A percentile compares a stretch with the other conserved stretches of the same genome.
Conservation (phyloP, 1,139 yeast species). For the Nadsonia commutata region DNA sequence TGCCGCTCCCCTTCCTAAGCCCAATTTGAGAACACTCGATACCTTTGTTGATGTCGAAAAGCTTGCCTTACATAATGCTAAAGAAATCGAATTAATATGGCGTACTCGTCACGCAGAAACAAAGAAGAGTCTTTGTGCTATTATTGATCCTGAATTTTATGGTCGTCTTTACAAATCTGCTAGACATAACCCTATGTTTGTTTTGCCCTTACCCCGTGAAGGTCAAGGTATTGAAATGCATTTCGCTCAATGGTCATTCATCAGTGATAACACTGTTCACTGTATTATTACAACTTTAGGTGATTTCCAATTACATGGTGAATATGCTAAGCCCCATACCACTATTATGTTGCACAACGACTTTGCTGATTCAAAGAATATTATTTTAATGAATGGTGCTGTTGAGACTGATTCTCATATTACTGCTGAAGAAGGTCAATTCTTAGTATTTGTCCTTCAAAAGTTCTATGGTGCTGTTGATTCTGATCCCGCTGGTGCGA, state of each 20-base stretch:
- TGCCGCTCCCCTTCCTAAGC: constrained; percentile 8
- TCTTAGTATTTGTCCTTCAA: constrained; percentile 66
- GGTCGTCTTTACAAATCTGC: constrained; percentile 52
- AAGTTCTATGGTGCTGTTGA: constrained; percentile 72
- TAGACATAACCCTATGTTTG: constrained; percentile 49
- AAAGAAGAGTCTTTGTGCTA: constrained; percentile 51
- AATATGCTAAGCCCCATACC: constrained; percentile 91
- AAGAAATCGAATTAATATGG: constrained; percentile 78
- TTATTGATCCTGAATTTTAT: constrained; percentile 41
- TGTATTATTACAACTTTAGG: constrained; percentile 85
- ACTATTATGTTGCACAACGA: constrained; percentile 82
- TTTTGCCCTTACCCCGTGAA: constrained; percentile 30
- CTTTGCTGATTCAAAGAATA: constrained; percentile 40
- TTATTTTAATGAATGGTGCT: constrained; percentile 78
- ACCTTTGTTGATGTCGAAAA: constrained; percentile 62
- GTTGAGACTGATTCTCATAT: constrained; percentile 60
- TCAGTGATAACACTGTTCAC: constrained; percentile 72
- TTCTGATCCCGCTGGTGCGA: constrained; percentile 22
- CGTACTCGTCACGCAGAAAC: constrained; percentile 63
- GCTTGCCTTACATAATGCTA: constrained; percentile 33
- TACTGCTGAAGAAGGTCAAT: constrained; percentile 50
- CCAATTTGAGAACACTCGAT: constrained; percentile 51
- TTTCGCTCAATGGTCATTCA: constrained; percentile 87
- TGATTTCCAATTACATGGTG: constrained; percentile 82
- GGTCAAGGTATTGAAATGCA: constrained; percentile 63